phyloP scores from a whole-genome alignment of 306 rosid species.

The Chamaecrista fasciculata region DNA sequence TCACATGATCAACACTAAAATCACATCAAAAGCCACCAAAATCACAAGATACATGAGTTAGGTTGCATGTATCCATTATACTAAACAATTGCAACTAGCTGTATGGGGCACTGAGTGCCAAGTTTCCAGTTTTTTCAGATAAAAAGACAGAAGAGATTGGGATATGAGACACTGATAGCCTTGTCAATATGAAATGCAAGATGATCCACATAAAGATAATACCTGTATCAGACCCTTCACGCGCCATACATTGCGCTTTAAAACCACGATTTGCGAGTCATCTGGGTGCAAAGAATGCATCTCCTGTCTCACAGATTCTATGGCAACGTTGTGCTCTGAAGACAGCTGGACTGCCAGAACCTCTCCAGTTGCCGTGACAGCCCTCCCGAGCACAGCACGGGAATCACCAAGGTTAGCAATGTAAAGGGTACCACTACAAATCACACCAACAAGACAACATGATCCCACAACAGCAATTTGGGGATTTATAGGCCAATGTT shows the following conservation, averaged over 20 bases:
- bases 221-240: slow-evolving; percentile 97
- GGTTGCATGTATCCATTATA: not conserved
- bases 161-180: not conserved
- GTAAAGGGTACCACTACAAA: slow-evolving; percentile 74
- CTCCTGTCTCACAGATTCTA: slow-evolving; percentile 88
- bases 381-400: slow-evolving; percentile 88
- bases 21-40: not conserved
- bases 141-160: not conserved
- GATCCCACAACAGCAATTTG: slow-evolving; percentile 97
- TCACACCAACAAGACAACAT: slow-evolving; percentile 82
- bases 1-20: not conserved
- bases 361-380: slow-evolving; percentile 74
- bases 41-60: not conserved
- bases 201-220: slow-evolving; percentile 16
- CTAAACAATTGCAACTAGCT: slow-evolving; percentile 1
- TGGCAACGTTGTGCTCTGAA: slow-evolving; percentile 80
- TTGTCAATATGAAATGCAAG: not conserved
- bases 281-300: slow-evolving; percentile 92
- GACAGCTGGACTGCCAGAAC: slow-evolving; percentile 81
- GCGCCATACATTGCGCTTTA: slow-evolving; percentile 96
- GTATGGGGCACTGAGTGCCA: not conserved
- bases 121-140: slow-evolving; percentile 8
- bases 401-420: slow-evolving; percentile 95
- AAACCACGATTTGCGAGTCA: slow-evolving; percentile 74
- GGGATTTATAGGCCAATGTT: slow-evolving; percentile 79